Percentiles rank a stretch among this genome's conserved stretches.
phyloP scores from a whole-genome alignment of 305 asterid species.

The Withania somnifera region DNA sequence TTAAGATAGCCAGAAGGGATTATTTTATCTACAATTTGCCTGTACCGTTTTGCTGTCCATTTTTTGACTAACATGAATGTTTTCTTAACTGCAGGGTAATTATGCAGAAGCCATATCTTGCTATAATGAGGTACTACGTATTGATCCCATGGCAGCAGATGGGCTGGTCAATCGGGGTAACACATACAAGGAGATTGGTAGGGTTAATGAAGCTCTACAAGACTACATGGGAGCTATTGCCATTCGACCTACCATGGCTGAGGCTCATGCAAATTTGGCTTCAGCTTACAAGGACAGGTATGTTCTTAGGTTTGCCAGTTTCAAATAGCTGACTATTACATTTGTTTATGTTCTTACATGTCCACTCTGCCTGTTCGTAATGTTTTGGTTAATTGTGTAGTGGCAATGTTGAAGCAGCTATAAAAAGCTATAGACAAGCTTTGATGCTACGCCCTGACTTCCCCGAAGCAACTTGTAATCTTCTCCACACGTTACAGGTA shows the following conservation, averaged over 20 bases:
- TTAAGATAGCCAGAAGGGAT: neutral
- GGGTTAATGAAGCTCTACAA: constrained; percentile 89
- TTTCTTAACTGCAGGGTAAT: constrained; percentile 55
- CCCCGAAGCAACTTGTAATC: constrained; percentile 98
- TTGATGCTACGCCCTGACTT: constrained; percentile 82
- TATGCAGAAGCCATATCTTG: constrained; percentile 91
- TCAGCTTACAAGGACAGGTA: constrained; percentile 99
- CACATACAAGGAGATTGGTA: constrained; percentile 91
- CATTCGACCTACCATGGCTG: constrained; percentile 89
- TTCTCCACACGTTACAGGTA: constrained; percentile 96
- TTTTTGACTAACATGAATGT: neutral
- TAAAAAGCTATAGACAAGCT: constrained; percentile 88
- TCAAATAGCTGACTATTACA: neutral
- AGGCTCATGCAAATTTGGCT: constrained; percentile 99
- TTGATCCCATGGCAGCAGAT: constrained; percentile 95
- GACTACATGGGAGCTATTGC: constrained; percentile 79
- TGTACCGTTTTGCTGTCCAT: neutral
- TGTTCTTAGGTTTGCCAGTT: neutral
- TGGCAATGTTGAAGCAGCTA: constrained; percentile 85
- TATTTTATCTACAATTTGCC: neutral
- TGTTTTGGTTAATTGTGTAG: constrained; percentile 23
- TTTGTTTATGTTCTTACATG: neutral
- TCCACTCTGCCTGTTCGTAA: neutral
- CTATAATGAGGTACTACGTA: constrained; percentile 89
- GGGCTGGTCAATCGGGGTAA: constrained; percentile 97